phyloP scores from a whole-genome alignment of 2,329 filamentous ascomycete genomes.

The Amauroascus verrucosus region DNA sequence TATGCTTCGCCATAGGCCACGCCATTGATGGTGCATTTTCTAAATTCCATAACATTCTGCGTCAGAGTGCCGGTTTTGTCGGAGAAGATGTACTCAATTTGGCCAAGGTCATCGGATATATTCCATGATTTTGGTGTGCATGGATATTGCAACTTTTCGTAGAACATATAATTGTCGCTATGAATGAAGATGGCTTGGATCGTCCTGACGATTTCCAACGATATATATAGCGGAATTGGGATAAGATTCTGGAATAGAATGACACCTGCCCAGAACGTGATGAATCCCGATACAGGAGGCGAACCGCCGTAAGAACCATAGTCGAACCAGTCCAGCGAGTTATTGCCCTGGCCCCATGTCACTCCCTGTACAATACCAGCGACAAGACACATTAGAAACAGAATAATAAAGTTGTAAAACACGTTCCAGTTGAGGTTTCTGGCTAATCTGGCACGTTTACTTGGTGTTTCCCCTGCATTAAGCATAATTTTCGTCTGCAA shows the following conservation, averaged over 20 bases:
- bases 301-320: slow-evolving; percentile 69
- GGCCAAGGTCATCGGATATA: slow-evolving; percentile 92
- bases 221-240: slow-evolving; percentile 95
- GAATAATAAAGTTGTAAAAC: slow-evolving; percentile 86
- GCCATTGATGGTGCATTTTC: slow-evolving; percentile 95
- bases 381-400: slow-evolving; percentile 80
- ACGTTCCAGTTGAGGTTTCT: slow-evolving; percentile 96
- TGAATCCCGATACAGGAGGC: slow-evolving; percentile 72
- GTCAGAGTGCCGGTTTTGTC: slow-evolving; percentile 87
- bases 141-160: slow-evolving; percentile 83
- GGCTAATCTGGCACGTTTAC: slow-evolving; percentile 81
- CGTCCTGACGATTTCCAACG: slow-evolving; percentile 87
- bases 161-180: slow-evolving; percentile 93
- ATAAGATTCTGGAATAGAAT: slow-evolving; percentile 98
- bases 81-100: slow-evolving; percentile 98
- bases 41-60: slow-evolving; percentile 97
- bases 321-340: slow-evolving; percentile 73
- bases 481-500: slow-evolving; percentile 99
- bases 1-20: slow-evolving; percentile 94
- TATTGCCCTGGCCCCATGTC: slow-evolving; percentile 63
- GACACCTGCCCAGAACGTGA: slow-evolving; percentile 91
- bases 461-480: slow-evolving; percentile 90
- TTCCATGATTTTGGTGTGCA: slow-evolving; percentile 99
- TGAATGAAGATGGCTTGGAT: slow-evolving; percentile 95
- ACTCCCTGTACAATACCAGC: slow-evolving; percentile 76